These are phyloP conservation scores for Citrus sinensis DNA, from an alignment of 345 rosid species.

Conservation along the genomic window DVS_A1.0 CM039163.1:5779501-5780000, in stretches of 20 bases:
- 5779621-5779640: neutral
- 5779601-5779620: neutral
- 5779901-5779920: constrained; percentile 19
- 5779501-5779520: constrained; percentile 5
- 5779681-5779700: constrained; percentile 1
- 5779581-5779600: neutral
- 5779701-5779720: constrained; percentile 8
- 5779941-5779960: constrained; percentile 97
- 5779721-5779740: constrained; percentile 9
- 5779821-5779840: neutral
- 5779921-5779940: constrained; percentile 82
- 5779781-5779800: constrained; percentile 2
- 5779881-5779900: constrained; percentile 7
- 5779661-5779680: neutral
- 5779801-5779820: neutral
- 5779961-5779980: constrained; percentile 82
- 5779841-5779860: neutral
- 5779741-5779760: constrained; percentile 3
- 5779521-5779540: neutral
- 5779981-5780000: constrained; percentile 98
- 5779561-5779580: constrained; percentile 28
- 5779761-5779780: neutral
- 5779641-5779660: neutral
- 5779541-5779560: constrained; percentile 26
- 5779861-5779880: neutral